phyloP scores from a whole-genome alignment of 2,329 filamentous ascomycete genomes.

The Pochonia chlamydosporia region DNA sequence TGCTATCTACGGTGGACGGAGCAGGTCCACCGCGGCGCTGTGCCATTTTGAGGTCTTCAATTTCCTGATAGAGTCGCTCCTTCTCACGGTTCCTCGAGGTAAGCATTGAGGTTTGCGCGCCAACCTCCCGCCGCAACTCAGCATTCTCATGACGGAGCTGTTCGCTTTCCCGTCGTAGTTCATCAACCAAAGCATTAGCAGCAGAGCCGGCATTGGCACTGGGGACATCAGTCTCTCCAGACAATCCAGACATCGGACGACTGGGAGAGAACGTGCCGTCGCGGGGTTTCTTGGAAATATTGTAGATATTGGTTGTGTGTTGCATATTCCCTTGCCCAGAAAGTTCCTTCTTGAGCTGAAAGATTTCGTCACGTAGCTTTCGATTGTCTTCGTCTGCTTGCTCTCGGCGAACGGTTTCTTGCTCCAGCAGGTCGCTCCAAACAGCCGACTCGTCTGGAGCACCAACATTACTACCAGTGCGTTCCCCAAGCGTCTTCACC shows the following conservation, averaged over 20 bases:
- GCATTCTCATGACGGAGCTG: constrained; percentile 88
- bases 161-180: constrained; percentile 62
- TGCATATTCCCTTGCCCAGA: constrained; percentile 33
- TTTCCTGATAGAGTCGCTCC: constrained; percentile 91
- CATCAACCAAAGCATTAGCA: constrained; percentile 67
- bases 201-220: constrained; percentile 50
- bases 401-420: constrained; percentile 83
- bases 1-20: constrained; percentile 72
- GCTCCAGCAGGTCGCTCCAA: constrained; percentile 91
- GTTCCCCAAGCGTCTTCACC: constrained; percentile 51
- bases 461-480: constrained; percentile 42
- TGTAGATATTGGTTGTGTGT: constrained; percentile 62
- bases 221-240: constrained; percentile 44
- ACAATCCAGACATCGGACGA: constrained; percentile 44
- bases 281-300: constrained; percentile 52
- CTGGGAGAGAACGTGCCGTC: constrained; percentile 38
- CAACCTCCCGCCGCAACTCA: constrained; percentile 84
- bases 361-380: constrained; percentile 76
- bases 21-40: constrained; percentile 62
- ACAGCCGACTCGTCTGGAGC: constrained; percentile 69
- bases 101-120: constrained; percentile 94
- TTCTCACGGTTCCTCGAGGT: constrained; percentile 94
- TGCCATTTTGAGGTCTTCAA: constrained; percentile 89
- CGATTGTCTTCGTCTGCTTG: constrained; percentile 87
- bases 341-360: constrained; percentile 61